Evolutionary conservation across 2,329 filamentous ascomycete genomes (phyloP), one percentile per base, ranked within the genome.

Genomic region (Colletotrichum tofieldiae): DNA sequence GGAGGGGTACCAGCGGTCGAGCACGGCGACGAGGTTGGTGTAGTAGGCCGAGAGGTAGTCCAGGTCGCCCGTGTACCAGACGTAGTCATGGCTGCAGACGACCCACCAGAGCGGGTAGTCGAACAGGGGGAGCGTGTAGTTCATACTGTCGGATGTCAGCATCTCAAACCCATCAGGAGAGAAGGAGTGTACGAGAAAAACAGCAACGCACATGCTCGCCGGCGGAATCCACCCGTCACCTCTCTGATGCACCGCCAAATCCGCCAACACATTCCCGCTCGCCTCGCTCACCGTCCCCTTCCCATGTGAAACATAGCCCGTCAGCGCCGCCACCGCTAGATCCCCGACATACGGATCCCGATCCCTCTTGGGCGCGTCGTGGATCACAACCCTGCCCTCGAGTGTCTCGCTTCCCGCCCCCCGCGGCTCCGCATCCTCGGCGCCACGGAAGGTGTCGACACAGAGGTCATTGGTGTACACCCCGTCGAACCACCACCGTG

Each of bases 51-150:
- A 56, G 4, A 85, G 77, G 69, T 84, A 88, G 2, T 76, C 78
- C 0, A 77, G 74, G 75, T 88, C 84, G 14, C 84, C 86, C 0
- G 84, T 87, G 76, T 89, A 87, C 77, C 88, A 79, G 56, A 87
- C 83, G 26, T 85, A 79, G 74, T 89, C 86, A 71, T 82, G 84
- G 66, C 81, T 84, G 70, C 82, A 86, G 9, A 84, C 80, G 2
- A 88, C 83, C 87, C 87, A 89, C 83, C 85, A 88, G 0, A 89
- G 78, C 1, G 87, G 86, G 67, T 88, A 89, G 70, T 89, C 86
- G 51, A 88, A 86, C 0, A 89, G 79, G 0, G 80, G 78, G 1
- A 89, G 82, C 0, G 81, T 83, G 73, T 89, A 89, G 61, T 83
- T 79, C 32, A 81, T 83, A 23, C 82, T 85, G 35, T 32, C 2